phyloP scores from a whole-genome alignment of 2,329 filamentous ascomycete genomes.

The Fusarium paranaense region DNA sequence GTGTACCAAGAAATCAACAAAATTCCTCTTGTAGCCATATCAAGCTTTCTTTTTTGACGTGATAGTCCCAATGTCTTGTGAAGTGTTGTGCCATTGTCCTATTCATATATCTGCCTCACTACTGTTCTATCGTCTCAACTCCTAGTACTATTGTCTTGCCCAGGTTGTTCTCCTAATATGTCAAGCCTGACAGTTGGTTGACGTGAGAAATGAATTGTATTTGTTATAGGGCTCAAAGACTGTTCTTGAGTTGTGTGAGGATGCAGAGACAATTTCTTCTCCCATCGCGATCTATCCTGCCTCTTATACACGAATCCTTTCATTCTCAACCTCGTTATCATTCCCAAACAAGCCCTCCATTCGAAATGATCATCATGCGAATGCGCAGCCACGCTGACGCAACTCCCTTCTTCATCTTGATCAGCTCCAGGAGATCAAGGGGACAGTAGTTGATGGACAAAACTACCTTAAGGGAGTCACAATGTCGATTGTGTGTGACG shows the following conservation, averaged over 20 bases:
- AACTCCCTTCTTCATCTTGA: neutral
- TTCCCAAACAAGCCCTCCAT: constrained; percentile 23
- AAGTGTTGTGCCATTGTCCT: neutral
- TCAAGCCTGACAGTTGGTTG: neutral
- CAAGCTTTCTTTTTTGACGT: constrained; percentile 42
- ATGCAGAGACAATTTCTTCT: neutral
- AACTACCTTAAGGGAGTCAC: too few species aligned
- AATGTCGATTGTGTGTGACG: too few species aligned
- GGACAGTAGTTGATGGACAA: too few species aligned
- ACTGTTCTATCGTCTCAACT: neutral
- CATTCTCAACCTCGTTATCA: neutral
- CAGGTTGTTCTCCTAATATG: neutral
- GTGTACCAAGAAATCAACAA: constrained; percentile 69
- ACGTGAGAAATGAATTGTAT: neutral
- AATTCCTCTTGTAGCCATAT: constrained; percentile 58
- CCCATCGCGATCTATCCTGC: neutral
- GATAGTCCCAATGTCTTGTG: neutral
- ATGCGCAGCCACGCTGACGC: constrained; percentile 33
- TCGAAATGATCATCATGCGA: constrained; percentile 23
- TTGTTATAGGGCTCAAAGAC: neutral
- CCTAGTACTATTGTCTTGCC: neutral
- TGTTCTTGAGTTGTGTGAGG: neutral
- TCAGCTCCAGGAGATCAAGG: too few species aligned
- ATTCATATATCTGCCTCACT: neutral
- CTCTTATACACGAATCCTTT: constrained; percentile 15